These are phyloP conservation scores for Aureobasidium melanogenum DNA, from an alignment of 2,329 filamentous ascomycete species.

Conservation along the genomic window DNA sequence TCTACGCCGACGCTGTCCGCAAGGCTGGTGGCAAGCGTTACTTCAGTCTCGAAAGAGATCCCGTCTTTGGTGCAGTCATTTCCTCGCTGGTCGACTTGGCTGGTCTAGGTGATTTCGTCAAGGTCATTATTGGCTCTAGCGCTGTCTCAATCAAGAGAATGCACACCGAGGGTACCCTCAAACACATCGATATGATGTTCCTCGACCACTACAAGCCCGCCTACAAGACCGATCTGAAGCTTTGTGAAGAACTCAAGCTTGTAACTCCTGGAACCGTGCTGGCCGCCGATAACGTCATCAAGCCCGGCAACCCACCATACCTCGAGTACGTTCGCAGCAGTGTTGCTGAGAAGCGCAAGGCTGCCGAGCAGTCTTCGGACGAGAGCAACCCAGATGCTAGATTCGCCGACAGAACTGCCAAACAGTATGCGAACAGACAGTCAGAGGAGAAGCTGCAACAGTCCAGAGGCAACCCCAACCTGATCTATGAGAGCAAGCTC, in stretches of 20 bases:
- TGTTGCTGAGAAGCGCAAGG: conserved; percentile 51
- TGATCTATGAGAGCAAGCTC: conserved; percentile 58
- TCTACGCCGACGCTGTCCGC: conserved; percentile 60
- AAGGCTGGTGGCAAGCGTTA: conserved; percentile 57
- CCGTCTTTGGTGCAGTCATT: conserved; percentile 64
- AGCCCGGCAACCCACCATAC: conserved; percentile 62
- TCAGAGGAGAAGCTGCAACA: conserved; percentile 36
- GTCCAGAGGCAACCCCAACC: conserved; percentile 50
- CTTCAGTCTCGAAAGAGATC: conserved; percentile 63
- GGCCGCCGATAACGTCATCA: conserved; percentile 63
- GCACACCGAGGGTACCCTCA: conserved; percentile 43
- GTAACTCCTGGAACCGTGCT: conserved; percentile 54
- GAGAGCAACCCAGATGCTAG: conserved; percentile 27
- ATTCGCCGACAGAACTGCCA: conserved; percentile 38
- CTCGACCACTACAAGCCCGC: conserved; percentile 73
- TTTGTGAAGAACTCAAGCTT: conserved; percentile 62
- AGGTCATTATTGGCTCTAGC: conserved; percentile 61
- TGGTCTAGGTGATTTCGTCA: conserved; percentile 60
- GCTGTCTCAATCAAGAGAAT: conserved; percentile 57
- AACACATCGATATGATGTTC: conserved; percentile 63
- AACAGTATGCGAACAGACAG: conserved; percentile 40
- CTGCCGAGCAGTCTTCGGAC: conserved; percentile 23
- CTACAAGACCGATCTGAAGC: conserved; percentile 65
- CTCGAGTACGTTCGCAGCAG: conserved; percentile 60
- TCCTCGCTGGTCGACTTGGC: conserved; percentile 62